Evolutionary conservation across 257 asterid genomes (phyloP), one percentile per base, ranked within the genome.

Genomic region (Plantago ovata): DNA sequence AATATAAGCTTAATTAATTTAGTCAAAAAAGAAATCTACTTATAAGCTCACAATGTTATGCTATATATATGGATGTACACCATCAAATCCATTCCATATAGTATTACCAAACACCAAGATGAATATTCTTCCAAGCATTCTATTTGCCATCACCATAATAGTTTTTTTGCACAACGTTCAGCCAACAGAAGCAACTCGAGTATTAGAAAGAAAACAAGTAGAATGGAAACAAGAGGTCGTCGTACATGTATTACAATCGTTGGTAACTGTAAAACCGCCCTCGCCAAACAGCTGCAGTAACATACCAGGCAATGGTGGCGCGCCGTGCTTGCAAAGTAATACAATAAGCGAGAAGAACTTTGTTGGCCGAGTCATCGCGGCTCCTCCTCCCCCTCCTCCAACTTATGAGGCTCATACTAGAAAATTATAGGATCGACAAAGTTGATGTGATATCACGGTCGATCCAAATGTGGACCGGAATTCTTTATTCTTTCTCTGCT

Each of bases 261-360:
- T 77, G 46, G 75, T 60, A n/a, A n/a, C n/a, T n/a, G n/a, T n/a
- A 55, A 66, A 65, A 40, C 58, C 65, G 1, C 80, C 80, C 10
- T 33, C 70, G 2, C 74, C 77, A 13, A 66, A 57, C 51, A 21
- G 67, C 50, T 51, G 48, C 14, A 47, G 63, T 4, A 53, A 49
- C 46, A 9, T 63, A 18, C 77, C 77, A 6, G 42, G 70, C 6
- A 15, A 55, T 16, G 72, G 66, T 7, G 62, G 58, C 16, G 22
- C 45, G 13, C 66, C 65, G 13, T 69, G 79, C 65, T 48, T 14
- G 40, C 28, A 28, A 8, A 28, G 36, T 28, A 28, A 13, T 53
- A 43, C 69, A 40, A 44, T 77, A 5, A 15, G 60, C 32, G 48
- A 74, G 67, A 67, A 50, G 66, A 70, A 70, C 65, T 77, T 73